Conservation (phyloP, 2,329 filamentous ascomycete species). For the Blastomyces percursus region DNA sequence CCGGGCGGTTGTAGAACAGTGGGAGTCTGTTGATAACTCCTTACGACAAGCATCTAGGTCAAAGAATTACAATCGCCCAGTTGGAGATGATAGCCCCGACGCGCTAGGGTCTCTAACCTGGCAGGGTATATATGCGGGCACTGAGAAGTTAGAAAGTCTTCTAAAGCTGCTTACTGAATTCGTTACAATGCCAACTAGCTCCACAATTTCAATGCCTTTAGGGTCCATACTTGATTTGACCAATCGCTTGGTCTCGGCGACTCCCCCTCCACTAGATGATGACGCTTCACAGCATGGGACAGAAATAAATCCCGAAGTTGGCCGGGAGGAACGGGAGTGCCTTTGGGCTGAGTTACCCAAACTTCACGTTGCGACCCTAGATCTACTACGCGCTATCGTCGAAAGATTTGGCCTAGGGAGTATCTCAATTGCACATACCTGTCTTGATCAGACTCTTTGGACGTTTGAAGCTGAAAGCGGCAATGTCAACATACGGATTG, state of each 20-base stretch:
- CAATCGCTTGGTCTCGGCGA: conserved; percentile 57
- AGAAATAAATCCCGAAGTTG: conserved; percentile 61
- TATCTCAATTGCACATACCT: conserved; percentile 49
- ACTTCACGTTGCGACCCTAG: conserved; percentile 61
- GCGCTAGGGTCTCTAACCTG: conserved; percentile 52
- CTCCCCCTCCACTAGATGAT: conserved; percentile 39
- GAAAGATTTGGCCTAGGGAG: conserved; percentile 48
- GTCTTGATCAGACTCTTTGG: conserved; percentile 61
- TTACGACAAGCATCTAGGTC: conserved; percentile 25
- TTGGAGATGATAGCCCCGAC: conserved; percentile 32
- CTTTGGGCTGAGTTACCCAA: conserved; percentile 62
- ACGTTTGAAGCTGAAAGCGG: conserved; percentile 50
- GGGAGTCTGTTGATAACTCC: conserved; percentile 54
- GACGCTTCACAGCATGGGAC: conserved; percentile 34
- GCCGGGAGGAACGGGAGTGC: conserved; percentile 69
- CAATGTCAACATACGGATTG: conserved; percentile 45
- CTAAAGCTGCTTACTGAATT: conserved; percentile 55
- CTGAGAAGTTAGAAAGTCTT: conserved; percentile 56
- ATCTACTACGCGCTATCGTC: conserved; percentile 48
- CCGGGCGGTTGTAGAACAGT: conserved; percentile 67
- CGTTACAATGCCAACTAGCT: conserved; percentile 53
- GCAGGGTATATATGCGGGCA: conserved; percentile 63
- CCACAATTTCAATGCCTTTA: conserved; percentile 55
- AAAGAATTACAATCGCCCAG: conserved; percentile 26
- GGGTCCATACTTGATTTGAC: conserved; percentile 58